Conservation (phyloP, 164 flowering plant species). For the Vitis riparia region DNA sequence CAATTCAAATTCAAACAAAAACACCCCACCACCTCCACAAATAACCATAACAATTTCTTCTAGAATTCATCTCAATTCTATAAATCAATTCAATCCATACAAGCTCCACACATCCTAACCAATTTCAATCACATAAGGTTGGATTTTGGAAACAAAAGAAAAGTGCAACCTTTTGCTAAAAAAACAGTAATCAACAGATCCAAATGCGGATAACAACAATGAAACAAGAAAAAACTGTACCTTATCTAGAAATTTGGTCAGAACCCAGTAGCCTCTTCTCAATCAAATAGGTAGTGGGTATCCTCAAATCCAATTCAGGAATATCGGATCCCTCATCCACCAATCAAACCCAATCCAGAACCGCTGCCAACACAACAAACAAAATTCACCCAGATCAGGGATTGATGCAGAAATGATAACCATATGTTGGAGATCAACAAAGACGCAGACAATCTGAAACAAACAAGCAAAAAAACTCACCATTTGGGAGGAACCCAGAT, state of each 20-base stretch:
- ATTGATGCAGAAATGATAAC: constrained; percentile 7
- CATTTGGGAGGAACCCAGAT: constrained; percentile 30
- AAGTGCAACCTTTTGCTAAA: background rate
- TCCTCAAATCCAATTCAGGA: constrained; percentile 42
- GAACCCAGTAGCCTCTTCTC: constrained; percentile 27
- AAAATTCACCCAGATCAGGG: constrained; percentile 12
- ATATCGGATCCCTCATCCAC: constrained; percentile 35
- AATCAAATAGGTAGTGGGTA: constrained; percentile 33
- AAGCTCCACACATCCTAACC: background rate
- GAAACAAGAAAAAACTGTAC: constrained; percentile 14
- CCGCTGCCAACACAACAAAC: constrained; percentile 20
- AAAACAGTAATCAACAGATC: constrained; percentile 14
- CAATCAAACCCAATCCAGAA: constrained; percentile 28
- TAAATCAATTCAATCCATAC: constrained; percentile 1
- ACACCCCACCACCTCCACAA: background rate
- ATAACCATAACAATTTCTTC: background rate
- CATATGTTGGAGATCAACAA: constrained; percentile 1
- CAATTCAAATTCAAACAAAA: background rate
- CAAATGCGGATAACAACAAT: constrained; percentile 17
- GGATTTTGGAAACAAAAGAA: background rate
- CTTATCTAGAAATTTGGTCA: constrained; percentile 27
- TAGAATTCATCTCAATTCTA: background rate
- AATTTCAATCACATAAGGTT: background rate
- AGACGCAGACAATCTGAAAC: too few species aligned
- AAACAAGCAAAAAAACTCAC: constrained; percentile 11